Conservation (phyloP, 129 eudicot species). For the Artemisia tridentata region DNA sequence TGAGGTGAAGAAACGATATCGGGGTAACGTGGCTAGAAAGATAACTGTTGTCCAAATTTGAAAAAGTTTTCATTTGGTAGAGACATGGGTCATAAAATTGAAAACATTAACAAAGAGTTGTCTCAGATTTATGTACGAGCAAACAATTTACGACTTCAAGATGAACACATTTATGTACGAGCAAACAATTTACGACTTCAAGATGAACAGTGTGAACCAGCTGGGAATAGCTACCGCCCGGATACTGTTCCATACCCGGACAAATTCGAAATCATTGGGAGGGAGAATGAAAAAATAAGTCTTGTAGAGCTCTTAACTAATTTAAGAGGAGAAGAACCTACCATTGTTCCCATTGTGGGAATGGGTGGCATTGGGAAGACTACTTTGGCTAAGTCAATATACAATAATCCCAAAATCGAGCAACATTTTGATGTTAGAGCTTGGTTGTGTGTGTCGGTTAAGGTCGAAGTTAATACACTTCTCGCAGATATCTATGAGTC, state of each 20-base stretch:
- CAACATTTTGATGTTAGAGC: background rate
- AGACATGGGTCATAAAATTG: background rate
- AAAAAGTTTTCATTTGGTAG: background rate
- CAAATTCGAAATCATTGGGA: background rate
- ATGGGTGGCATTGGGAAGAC: background rate
- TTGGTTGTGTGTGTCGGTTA: background rate
- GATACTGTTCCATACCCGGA: no score
- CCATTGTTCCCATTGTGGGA: background rate
- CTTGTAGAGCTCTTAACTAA: background rate
- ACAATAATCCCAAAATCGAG: background rate
- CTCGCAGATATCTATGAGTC: background rate
- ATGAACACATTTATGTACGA: no score
- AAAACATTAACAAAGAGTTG: no score
- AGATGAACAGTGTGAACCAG: no score
- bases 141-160: no score
- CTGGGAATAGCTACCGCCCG: no score
- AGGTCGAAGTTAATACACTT: background rate
- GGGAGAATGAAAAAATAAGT: background rate
- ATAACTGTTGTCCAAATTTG: background rate
- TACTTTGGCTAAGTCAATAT: background rate
- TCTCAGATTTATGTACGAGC: no score
- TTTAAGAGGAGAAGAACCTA: background rate
- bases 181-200: no score
- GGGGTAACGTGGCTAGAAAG: background rate
- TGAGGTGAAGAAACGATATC: constrained; percentile 4